Conservation (phyloP, 1,284 basidiomycete species). For the Sporisorium sorghi region DNA sequence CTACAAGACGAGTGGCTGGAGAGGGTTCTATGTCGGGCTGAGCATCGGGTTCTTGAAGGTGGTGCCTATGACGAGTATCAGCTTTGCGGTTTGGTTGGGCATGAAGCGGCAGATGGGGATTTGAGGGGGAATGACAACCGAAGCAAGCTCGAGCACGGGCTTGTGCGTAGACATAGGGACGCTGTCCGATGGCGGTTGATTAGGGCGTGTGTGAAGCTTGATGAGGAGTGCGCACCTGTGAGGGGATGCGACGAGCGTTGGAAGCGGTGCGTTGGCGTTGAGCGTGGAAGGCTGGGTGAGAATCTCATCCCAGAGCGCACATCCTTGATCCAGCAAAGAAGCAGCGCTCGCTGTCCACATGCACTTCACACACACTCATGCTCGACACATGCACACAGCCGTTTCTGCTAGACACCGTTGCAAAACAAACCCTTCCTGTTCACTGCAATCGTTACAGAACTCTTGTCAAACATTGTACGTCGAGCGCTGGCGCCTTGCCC, state of each 20-base stretch:
- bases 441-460: neutral
- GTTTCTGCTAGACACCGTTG: no score
- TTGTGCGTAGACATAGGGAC: neutral
- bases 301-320: no score
- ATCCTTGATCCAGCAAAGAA: no score
- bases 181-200: neutral
- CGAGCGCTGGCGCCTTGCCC: constrained; percentile 6
- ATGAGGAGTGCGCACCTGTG: neutral
- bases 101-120: constrained; percentile 68
- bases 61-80: constrained; percentile 85
- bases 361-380: no score
- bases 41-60: constrained; percentile 95
- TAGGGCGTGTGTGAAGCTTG: neutral
- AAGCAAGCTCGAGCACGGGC: neutral
- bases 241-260: no score
- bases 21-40: constrained; percentile 93
- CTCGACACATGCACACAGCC: no score
- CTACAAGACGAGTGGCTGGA: constrained; percentile 79
- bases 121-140: constrained; percentile 14
- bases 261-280: no score
- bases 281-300: no score
- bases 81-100: constrained; percentile 65
- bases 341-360: no score
- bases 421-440: neutral
- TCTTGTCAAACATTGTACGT: constrained; percentile 5